These are phyloP conservation scores for Ogataea saltuana DNA, from an alignment of 805 yeast species.

Conservation along the genomic window DNA sequence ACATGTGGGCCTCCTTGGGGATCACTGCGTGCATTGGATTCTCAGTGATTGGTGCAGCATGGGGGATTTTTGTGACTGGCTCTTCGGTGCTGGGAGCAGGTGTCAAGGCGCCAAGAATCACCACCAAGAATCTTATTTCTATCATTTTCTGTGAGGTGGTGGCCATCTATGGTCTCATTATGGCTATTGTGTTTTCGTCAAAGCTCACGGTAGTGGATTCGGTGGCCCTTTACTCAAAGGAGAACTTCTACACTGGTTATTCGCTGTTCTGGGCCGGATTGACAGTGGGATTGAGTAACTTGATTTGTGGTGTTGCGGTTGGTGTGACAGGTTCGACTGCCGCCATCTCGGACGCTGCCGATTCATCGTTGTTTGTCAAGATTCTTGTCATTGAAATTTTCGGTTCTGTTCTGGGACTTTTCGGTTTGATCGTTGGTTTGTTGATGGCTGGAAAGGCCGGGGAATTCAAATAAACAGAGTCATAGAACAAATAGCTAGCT, in stretches of 20 bases:
- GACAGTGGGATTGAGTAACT: slow-evolving; percentile 90
- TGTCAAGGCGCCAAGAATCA: slow-evolving; percentile 95
- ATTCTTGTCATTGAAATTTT: slow-evolving; percentile 96
- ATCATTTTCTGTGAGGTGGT: slow-evolving; percentile 99
- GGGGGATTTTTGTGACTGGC: slow-evolving; percentile 98
- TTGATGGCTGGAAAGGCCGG: slow-evolving; percentile 95
- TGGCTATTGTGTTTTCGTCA: slow-evolving; percentile 95
- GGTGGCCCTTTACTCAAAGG: slow-evolving; percentile 67
- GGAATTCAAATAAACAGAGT: slow-evolving; percentile 51
- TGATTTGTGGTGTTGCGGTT: slow-evolving; percentile 95
- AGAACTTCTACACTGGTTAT: slow-evolving; percentile 91
- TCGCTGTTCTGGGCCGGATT: slow-evolving; percentile 97
- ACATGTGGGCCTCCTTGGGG: slow-evolving; percentile 95
- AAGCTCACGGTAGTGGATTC: slow-evolving; percentile 72
- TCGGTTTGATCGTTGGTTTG: slow-evolving; percentile 95
- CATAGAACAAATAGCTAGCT: too few relatives aligned
- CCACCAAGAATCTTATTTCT: slow-evolving; percentile 93
- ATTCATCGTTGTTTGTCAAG: slow-evolving; percentile 90
- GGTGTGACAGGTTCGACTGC: slow-evolving; percentile 99
- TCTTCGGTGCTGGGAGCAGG: slow-evolving; percentile 96
- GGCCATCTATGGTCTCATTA: slow-evolving; percentile 95
- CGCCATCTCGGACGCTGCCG: slow-evolving; percentile 97
- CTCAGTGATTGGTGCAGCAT: slow-evolving; percentile 96
- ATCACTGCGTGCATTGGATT: slow-evolving; percentile 89
- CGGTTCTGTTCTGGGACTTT: slow-evolving; percentile 92